Percentiles rank a stretch among this genome's conserved stretches.
Evolutionary conservation across 306 rosid species (phyloP).

Genomic region (Potentilla sterilis): DNA sequence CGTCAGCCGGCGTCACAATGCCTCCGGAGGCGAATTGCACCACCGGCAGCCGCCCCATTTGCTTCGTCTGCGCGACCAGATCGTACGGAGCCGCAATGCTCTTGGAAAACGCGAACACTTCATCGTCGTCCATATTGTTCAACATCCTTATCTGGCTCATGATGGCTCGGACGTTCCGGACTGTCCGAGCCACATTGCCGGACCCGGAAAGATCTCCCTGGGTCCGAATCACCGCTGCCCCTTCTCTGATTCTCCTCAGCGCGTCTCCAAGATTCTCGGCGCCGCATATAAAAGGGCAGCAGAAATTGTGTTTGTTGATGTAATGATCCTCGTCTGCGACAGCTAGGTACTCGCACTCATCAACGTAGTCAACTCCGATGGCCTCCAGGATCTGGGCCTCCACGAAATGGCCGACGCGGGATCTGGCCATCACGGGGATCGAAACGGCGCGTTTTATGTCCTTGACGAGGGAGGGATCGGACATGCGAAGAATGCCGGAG

Average conservation of each 20-base stretch:
- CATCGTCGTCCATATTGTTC: slow-evolving; percentile 73
- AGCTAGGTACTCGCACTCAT: slow-evolving; percentile 60
- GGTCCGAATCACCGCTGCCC: slow-evolving; percentile 61
- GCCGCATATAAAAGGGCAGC: slow-evolving; percentile 59
- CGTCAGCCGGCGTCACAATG: slow-evolving; percentile 82
- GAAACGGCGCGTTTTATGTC: slow-evolving; percentile 51
- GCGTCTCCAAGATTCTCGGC: slow-evolving; percentile 62
- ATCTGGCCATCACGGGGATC: slow-evolving; percentile 58
- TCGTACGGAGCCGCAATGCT: slow-evolving; percentile 70
- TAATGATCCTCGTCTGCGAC: slow-evolving; percentile 52
- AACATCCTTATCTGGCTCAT: slow-evolving; percentile 61
- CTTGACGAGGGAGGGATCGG: slow-evolving; percentile 55
- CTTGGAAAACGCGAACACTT: slow-evolving; percentile 61
- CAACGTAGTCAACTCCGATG: slow-evolving; percentile 59
- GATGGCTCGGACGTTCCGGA: slow-evolving; percentile 47
- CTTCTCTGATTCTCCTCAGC: slow-evolving; percentile 62
- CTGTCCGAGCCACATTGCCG: slow-evolving; percentile 42
- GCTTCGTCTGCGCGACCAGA: slow-evolving; percentile 59
- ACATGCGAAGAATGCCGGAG: slow-evolving; percentile 46
- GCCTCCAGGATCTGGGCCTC: slow-evolving; percentile 81
- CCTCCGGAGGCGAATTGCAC: slow-evolving; percentile 73
- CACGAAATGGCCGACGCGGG: slow-evolving; percentile 74
- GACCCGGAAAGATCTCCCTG: slow-evolving; percentile 53
- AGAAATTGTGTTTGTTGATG: slow-evolving; percentile 67
- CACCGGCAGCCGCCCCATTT: slow-evolving; percentile 64